phyloP scores from a whole-genome alignment of 345 rosid species.

The Ricinus communis region DNA sequence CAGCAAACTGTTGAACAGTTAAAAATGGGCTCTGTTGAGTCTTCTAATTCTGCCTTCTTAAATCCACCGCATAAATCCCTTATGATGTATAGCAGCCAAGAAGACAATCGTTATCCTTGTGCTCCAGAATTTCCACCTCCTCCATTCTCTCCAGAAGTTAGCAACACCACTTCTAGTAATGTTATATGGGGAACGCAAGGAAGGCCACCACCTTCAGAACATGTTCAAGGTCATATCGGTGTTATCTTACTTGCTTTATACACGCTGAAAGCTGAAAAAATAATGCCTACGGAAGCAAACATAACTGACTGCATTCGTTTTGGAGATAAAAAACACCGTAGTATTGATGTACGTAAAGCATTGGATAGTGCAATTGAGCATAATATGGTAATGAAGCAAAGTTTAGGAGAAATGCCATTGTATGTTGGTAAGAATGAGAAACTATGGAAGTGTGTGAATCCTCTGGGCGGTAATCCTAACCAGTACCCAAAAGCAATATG shows the following conservation, averaged over 20 bases:
- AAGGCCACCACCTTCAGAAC: conserved; percentile 52
- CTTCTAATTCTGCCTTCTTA: conserved; percentile 28
- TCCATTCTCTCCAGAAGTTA: conserved; percentile 23
- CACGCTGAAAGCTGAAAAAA: conserved; percentile 62
- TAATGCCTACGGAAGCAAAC: conserved; percentile 74
- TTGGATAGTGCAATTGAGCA: conserved; percentile 68
- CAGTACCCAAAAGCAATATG: conserved; percentile 56
- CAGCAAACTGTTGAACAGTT: conserved; percentile 41
- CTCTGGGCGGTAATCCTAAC: conserved; percentile 60
- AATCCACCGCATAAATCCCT: conserved; percentile 34
- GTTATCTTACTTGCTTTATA: conserved; percentile 66
- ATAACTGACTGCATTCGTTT: conserved; percentile 69
- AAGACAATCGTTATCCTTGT: conserved; percentile 25
- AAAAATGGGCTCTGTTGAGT: conserved; percentile 35
- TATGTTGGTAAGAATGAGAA: conserved; percentile 63
- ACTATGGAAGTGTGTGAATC: conserved; percentile 84
- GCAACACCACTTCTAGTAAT: conserved; percentile 32
- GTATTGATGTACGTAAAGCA: conserved; percentile 62
- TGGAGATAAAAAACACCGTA: conserved; percentile 62
- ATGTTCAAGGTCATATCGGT: conserved; percentile 76
- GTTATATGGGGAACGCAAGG: conserved; percentile 55
- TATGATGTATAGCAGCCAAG: conserved; percentile 29
- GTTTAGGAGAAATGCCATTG: conserved; percentile 56
- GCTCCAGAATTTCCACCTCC: conserved; percentile 35
- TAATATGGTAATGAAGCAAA: conserved; percentile 54